These are phyloP conservation scores for Syzygium jambos DNA, from an alignment of 345 rosid genomes.

Conservation along the genomic window DNA sequence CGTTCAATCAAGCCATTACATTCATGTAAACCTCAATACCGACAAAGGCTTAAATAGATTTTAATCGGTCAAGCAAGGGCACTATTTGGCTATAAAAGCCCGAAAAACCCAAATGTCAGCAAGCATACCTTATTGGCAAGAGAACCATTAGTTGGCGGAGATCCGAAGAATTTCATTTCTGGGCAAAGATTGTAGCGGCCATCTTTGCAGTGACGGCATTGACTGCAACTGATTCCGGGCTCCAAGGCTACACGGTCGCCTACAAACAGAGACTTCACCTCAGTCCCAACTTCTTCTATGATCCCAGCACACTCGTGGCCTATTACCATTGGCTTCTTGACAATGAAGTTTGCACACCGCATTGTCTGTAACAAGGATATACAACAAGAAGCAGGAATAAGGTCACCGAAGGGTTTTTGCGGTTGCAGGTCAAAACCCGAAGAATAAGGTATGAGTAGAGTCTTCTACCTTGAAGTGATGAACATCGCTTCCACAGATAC, in stretches of 20 bases:
- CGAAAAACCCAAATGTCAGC: neutral
- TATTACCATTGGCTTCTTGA: slow-evolving; percentile 93
- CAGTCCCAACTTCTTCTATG: slow-evolving; percentile 73
- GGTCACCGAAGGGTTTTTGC: too few relatives aligned
- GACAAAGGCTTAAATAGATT: neutral
- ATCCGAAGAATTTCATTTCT: slow-evolving; percentile 88
- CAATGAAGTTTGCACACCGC: slow-evolving; percentile 71
- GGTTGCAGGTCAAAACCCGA: accelerated
- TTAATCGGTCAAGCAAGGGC: neutral
- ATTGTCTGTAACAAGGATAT: slow-evolving; percentile 32
- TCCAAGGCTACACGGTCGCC: slow-evolving; percentile 90
- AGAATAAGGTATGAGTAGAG: neutral
- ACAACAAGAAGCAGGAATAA: neutral
- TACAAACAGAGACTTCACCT: slow-evolving; percentile 50
- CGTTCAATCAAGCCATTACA: neutral
- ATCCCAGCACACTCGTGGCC: slow-evolving; percentile 97
- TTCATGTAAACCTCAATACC: neutral
- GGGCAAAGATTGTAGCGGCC: slow-evolving; percentile 91
- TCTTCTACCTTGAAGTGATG: slow-evolving; percentile 48
- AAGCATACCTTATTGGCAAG: slow-evolving; percentile 63
- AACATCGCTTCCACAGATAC: slow-evolving; percentile 65
- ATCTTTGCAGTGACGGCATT: slow-evolving; percentile 56
- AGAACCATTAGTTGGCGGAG: slow-evolving; percentile 89
- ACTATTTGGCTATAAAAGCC: neutral
- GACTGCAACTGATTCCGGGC: slow-evolving; percentile 84